phyloP scores from a whole-genome alignment of 2,329 filamentous ascomycete genomes.

The Teratosphaeria gauchensis region DNA sequence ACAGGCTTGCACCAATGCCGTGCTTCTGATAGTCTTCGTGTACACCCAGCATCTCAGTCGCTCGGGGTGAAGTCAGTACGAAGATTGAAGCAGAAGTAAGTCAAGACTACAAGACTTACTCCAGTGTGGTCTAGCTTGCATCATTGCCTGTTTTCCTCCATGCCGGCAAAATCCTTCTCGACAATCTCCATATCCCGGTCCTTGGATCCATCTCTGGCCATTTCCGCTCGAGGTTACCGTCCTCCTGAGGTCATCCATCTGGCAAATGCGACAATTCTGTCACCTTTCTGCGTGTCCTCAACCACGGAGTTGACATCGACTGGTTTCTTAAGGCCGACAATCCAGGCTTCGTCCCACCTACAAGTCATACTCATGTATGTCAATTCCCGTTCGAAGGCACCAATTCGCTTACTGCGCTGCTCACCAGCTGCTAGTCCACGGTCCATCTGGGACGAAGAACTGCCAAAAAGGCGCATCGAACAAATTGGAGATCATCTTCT shows the following conservation, averaged over 20 bases:
- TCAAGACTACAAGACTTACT: neutral
- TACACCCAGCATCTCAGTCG: constrained; percentile 10
- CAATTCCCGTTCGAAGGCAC: neutral
- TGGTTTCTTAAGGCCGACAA: constrained; percentile 5
- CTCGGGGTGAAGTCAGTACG: neutral
- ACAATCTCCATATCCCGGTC: constrained; percentile 8
- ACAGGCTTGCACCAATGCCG: constrained; percentile 7
- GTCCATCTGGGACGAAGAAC: constrained; percentile 7
- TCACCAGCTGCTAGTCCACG: constrained; percentile 2
- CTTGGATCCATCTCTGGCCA: constrained; percentile 4
- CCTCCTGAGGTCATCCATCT: constrained; percentile 7
- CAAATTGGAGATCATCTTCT: too few species aligned
- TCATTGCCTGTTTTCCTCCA: constrained; percentile 8
- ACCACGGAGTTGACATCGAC: constrained; percentile 9
- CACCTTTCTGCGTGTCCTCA: constrained; percentile 7
- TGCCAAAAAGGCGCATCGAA: constrained; percentile 11
- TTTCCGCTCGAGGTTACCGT: constrained; percentile 6
- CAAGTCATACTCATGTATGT: neutral
- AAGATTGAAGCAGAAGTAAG: neutral
- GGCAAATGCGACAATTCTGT: constrained; percentile 7
- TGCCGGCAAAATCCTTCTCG: constrained; percentile 7
- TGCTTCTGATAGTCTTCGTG: constrained; percentile 8
- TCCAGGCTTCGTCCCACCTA: constrained; percentile 6
- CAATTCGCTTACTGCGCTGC: neutral
- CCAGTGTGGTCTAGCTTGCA: neutral